These are phyloP conservation scores for Apiotrichum domesticum DNA, from an alignment of 1,284 basidiomycete genomes.

Conservation along the genomic window DNA sequence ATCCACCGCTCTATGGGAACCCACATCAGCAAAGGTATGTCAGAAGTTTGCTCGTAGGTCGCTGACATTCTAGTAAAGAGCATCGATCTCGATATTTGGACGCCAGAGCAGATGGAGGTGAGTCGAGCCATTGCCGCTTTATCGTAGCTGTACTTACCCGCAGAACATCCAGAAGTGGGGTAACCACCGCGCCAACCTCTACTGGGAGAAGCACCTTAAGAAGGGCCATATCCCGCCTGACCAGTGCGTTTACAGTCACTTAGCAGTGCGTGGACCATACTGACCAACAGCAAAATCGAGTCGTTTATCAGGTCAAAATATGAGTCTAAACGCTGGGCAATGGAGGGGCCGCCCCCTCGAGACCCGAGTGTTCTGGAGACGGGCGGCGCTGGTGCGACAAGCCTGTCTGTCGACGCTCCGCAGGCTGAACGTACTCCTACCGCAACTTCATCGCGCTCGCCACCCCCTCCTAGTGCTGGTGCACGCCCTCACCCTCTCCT, in stretches of 20 bases:
- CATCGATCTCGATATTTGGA: constrained; percentile 97
- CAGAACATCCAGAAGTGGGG: constrained; percentile 87
- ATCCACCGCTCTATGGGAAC: constrained; percentile 98
- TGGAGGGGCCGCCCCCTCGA: constrained; percentile 72
- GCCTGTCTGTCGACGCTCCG: constrained; percentile 5
- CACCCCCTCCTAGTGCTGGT: constrained; percentile 21
- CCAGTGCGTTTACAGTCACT: constrained; percentile 60
- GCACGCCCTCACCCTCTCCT: constrained; percentile 36
- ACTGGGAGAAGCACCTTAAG: constrained; percentile 97
- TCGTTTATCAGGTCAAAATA: constrained; percentile 97
- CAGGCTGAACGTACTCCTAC: constrained; percentile 15
- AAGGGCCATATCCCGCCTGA: constrained; percentile 88
- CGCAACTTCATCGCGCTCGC: constrained; percentile 18
- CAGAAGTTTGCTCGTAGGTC: not conserved
- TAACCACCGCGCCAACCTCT: constrained; percentile 81
- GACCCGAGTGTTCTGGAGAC: constrained; percentile 76
- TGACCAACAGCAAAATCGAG: constrained; percentile 77
- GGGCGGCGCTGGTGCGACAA: constrained; percentile 27
- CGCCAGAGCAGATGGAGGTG: constrained; percentile 93
- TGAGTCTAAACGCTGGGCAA: constrained; percentile 85
- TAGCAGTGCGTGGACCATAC: not conserved
- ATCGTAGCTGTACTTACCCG: not conserved
- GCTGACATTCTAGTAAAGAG: constrained; percentile 65
- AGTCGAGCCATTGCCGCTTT: constrained; percentile 28
- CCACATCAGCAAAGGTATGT: constrained; percentile 71